These are phyloP conservation scores for Cystobasidium tubakii DNA, from an alignment of 768 basidiomycete genomes.

Conservation along the genomic window DNA sequence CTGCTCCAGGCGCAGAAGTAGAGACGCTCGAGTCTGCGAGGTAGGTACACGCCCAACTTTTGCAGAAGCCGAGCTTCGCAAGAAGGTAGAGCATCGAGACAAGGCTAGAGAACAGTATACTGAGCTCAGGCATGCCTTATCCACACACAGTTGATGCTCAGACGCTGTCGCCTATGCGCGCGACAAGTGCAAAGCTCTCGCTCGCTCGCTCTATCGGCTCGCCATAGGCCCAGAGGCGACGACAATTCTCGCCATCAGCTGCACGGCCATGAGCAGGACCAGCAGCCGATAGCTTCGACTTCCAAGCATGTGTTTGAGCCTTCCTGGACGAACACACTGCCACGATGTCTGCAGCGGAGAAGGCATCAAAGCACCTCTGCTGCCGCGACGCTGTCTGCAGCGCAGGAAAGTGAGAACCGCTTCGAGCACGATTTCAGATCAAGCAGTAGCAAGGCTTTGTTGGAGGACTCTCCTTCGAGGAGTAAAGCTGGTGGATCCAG, in stretches of 20 bases:
- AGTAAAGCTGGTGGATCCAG: background rate
- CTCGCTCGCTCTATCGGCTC: background rate
- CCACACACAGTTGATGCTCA: conserved; percentile 3
- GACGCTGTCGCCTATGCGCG: conserved; percentile 18
- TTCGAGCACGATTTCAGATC: conserved; percentile 12
- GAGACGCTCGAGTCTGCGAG: background rate
- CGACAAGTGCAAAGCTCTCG: conserved; percentile 2
- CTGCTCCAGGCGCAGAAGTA: no score
- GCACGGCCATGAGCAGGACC: conserved; percentile 2
- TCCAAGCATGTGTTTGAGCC: background rate
- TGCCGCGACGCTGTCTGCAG: background rate
- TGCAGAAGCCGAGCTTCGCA: background rate
- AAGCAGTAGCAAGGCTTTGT: background rate
- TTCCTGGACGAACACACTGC: background rate
- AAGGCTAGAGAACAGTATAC: background rate
- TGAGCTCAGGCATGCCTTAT: background rate
- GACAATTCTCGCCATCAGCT: background rate
- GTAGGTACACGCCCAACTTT: background rate
- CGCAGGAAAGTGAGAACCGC: background rate
- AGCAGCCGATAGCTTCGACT: conserved; percentile 2
- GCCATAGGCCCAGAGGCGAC: background rate
- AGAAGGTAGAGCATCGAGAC: background rate
- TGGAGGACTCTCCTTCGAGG: background rate
- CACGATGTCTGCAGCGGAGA: background rate
- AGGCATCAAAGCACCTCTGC: conserved; percentile 1